Evolutionary conservation across 768 basidiomycete species (phyloP).

Genomic region (Cantharellus anzutake): DNA sequence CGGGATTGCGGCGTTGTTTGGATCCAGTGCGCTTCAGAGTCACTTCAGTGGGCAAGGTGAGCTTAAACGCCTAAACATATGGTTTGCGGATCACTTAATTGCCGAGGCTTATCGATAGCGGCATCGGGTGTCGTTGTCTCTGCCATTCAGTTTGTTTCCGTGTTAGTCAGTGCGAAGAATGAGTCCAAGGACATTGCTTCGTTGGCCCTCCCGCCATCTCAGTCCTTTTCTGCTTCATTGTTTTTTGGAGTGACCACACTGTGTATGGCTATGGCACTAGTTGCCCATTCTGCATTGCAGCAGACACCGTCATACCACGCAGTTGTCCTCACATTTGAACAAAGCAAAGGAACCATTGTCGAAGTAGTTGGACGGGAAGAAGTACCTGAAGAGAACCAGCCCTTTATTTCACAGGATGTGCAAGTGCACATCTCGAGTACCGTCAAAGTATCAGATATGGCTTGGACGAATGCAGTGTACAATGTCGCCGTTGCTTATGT

Average conservation of each 20-base stretch:
- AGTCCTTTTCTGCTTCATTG: conserved; percentile 27
- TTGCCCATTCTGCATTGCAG: conserved; percentile 37
- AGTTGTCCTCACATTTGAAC: conserved; percentile 31
- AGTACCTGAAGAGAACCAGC: not conserved
- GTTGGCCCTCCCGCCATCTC: not conserved
- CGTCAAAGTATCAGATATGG: conserved; percentile 10
- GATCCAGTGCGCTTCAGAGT: conserved; percentile 46
- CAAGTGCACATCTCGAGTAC: conserved; percentile 13
- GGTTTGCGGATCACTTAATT: no score
- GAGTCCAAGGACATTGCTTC: not conserved
- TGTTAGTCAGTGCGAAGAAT: conserved; percentile 2
- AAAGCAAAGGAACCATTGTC: conserved; percentile 11
- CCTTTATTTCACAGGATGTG: not conserved
- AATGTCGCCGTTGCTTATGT: conserved; percentile 58
- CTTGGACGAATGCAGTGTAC: conserved; percentile 38
- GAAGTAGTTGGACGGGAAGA: conserved; percentile 5
- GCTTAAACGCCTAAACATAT: no score
- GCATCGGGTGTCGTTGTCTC: conserved; percentile 20
- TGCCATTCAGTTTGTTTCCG: conserved; percentile 14
- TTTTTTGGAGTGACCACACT: conserved; percentile 56
- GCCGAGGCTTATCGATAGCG: not conserved
- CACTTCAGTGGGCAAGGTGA: conserved; percentile 9
- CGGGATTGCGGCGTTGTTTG: conserved; percentile 68
- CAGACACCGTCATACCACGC: conserved; percentile 39
- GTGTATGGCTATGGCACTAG: conserved; percentile 38